Evolutionary conservation across 2,329 filamentous ascomycete species (phyloP), one percentile per base, ranked within the genome.

Genomic region (Botrytis aclada): DNA sequence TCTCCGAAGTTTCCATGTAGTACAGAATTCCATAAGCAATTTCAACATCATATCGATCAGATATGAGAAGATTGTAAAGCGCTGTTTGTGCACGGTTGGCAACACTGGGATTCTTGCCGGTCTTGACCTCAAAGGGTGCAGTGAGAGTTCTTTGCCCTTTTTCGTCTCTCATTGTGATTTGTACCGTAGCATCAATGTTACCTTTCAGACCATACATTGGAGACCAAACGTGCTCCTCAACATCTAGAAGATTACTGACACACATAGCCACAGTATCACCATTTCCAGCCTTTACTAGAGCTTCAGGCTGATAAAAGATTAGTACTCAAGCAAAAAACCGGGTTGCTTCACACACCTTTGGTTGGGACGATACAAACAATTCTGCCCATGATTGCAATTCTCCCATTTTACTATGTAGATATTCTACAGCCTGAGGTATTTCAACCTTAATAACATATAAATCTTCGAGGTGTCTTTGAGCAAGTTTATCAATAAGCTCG

Each of bases 211-310:
- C 96, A 80, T 97, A 99, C 89, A 94, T 95, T 0, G 96, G 96
- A 10, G 95, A 98, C 96, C 96, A 99, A 41, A 99, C 90, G 80
- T 98, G 96, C 82, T 99, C 96, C 81, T 99, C 96, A 16, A 99
- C 93, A 80, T 98, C 96, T 22, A 99, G 90, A 41, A 99, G 85
- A 80, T 98, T 99, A 79, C 91, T 97, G 77, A 99, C 90, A 77
- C 93, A 94, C 87, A 98, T 91, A 73, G 87, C 91, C 18, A 92
- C 89, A 76, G 90, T 92, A 70, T 92, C 89, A 58, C 92, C 92
- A 79, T 94, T 92, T 64, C 93, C 88, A 76, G 95, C 94, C 77
- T 93, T 91, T 37, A 97, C 91, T 58, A 93, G 81, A 4, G 94
- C 94, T 76, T 91, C 88, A 7, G 86, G 79, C 87, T 91, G 79